These are phyloP conservation scores for Graphiopsis chlorocephala DNA, from an alignment of 2,329 filamentous ascomycete genomes.

Conservation along the genomic window DNA sequence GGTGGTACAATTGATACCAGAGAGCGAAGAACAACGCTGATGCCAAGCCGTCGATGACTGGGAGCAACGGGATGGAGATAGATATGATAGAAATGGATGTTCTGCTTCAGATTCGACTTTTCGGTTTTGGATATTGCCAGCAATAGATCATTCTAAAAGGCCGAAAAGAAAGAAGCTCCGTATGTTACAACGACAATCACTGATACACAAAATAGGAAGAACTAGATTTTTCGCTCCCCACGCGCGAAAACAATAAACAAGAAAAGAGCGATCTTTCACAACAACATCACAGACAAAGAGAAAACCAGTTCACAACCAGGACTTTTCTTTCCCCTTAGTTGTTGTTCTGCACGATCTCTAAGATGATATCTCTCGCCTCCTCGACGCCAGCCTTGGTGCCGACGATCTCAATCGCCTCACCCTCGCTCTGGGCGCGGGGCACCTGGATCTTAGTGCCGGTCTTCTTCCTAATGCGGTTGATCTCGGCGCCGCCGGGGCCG, in stretches of 20 bases:
- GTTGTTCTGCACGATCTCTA: constrained; percentile 65
- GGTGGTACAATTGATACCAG: no score
- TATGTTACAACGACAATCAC: constrained; percentile 1
- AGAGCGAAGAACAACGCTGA: no score
- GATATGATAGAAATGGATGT: background rate
- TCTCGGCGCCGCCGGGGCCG: constrained; percentile 82
- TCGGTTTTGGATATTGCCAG: background rate
- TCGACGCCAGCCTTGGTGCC: constrained; percentile 78
- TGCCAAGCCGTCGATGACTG: no score
- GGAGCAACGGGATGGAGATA: no score
- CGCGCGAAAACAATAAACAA: background rate
- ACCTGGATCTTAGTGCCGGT: constrained; percentile 94
- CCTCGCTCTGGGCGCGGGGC: constrained; percentile 70
- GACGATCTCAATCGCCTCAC: constrained; percentile 86
- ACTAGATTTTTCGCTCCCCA: background rate
- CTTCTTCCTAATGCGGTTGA: constrained; percentile 88
- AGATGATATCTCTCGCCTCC: constrained; percentile 81
- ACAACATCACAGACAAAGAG: background rate
- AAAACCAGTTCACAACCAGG: background rate
- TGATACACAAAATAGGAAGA: background rate
- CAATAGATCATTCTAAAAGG: background rate
- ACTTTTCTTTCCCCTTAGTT: background rate
- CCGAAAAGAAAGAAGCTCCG: background rate
- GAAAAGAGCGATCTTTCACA: background rate
- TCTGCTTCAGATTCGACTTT: background rate